phyloP scores from a whole-genome alignment of 1,139 yeast genomes.

The Candida sp. region DNA sequence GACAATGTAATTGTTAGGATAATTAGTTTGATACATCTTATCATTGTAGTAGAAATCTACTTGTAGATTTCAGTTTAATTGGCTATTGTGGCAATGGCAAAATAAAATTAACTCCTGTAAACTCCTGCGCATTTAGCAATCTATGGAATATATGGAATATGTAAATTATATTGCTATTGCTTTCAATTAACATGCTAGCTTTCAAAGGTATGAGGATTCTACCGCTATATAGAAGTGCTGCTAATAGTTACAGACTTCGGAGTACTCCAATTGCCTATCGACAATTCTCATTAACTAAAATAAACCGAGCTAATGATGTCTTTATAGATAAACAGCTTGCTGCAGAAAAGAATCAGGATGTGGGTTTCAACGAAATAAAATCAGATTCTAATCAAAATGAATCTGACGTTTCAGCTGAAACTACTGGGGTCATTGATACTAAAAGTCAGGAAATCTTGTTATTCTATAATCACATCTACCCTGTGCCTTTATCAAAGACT shows the following conservation, averaged over 20 bases:
- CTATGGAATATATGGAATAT: no score
- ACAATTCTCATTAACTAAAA: not conserved
- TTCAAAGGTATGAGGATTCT: not conserved
- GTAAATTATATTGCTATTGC: no score
- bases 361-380: constrained; percentile 27
- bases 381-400: constrained; percentile 30
- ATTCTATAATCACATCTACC: constrained; percentile 39
- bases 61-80: no score
- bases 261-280: not conserved
- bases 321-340: not conserved
- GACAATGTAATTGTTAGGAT: constrained; percentile 15
- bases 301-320: not conserved
- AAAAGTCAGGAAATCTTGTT: constrained; percentile 29
- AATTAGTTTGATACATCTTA: constrained; percentile 26
- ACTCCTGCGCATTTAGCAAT: not conserved
- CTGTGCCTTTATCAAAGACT: constrained; percentile 21
- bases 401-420: constrained; percentile 30
- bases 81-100: no score
- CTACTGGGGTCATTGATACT: constrained; percentile 45
- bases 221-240: not conserved
- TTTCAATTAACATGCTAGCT: not conserved
- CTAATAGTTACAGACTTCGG: not conserved
- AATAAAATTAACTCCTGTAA: no score
- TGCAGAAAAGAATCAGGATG: not conserved
- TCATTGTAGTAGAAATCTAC: no score